Conservation (phyloP, 108 stramenopile species). For the Pseudonitzschia multistriata region DNA sequence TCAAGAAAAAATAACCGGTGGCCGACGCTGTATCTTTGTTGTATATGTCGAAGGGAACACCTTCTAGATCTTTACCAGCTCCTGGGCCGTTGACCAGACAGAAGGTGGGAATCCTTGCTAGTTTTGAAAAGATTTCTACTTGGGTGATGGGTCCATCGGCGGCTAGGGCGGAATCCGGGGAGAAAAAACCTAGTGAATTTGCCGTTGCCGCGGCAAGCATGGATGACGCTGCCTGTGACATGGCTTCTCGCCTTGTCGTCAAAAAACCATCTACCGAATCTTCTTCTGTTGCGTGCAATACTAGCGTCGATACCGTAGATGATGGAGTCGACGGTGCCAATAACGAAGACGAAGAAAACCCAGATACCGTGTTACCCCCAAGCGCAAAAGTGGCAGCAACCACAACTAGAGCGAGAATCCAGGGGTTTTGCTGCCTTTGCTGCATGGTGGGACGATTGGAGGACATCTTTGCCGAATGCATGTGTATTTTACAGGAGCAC, state of each 20-base stretch:
- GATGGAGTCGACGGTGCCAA: no score
- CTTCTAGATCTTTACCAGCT: background rate
- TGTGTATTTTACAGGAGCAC: no score
- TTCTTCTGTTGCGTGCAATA: background rate
- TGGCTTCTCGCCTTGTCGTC: background rate
- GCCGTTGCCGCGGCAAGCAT: background rate
- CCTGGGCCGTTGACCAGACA: constrained; percentile 16
- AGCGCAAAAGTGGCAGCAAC: no score
- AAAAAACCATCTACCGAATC: background rate
- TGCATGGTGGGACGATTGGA: no score
- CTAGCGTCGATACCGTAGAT: no score
- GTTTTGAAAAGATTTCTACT: constrained; percentile 16
- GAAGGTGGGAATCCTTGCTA: constrained; percentile 25
- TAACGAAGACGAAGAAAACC: no score
- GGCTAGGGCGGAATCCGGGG: background rate
- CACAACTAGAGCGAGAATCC: no score
- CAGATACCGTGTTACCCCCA: no score
- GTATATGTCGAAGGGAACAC: constrained; percentile 33
- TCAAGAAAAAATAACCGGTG: constrained; percentile 34
- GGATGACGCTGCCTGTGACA: background rate
- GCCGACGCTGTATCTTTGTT: constrained; percentile 19
- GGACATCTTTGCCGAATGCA: no score
- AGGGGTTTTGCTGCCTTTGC: no score
- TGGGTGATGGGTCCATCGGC: background rate
- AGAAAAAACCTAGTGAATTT: background rate